Evolutionary conservation across 352 stramenopile genomes (phyloP), one percentile per base, ranked within the genome.

Genomic region (Phytophthora tentaculata): DNA sequence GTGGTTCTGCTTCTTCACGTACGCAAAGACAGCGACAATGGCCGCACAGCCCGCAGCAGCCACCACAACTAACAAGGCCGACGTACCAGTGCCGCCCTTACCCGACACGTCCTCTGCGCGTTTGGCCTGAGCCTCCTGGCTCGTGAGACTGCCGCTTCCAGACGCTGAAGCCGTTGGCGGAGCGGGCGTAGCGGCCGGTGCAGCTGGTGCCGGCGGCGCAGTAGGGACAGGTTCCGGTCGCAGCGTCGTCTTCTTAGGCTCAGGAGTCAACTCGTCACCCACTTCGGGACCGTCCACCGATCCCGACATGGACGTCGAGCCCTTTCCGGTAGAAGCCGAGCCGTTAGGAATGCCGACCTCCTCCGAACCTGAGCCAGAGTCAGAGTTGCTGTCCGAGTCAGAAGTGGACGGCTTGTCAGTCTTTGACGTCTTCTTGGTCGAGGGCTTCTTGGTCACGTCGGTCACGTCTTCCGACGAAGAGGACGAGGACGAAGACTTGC

Each of bases 11-110:
- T 84, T 82, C 56, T 78, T 79, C 67, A 87, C 65, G 66, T 84
- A 90, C 55, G 79, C 83, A 4, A 83, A 78, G 54, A 89, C 79
- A 10, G 88, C 71, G 10, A 82, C 65, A 29, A 90, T 70, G 2
- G 80, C 79, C 5, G 63, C 80, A 41, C 77, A 74, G 17, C 84
- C 84, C 0, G 64, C 32, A 6, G 58, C 37, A 0, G 53, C 81
- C 12, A 81, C 67, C 26, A 62, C 47, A 1, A 19, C 50, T 2
- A 65, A 50, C 16, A 83, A 17, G 17, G 49, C 26, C 16, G 65
- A 62, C 1, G 83, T 53, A 0, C 43, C 47, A 0, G 20, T 17
- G 56, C 37, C 48, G 10, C 59, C 56, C 0, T 57, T 28, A 20
- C 80, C 80, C 13, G 74, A 76, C 0, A 86, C 57, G 0, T 71